phyloP scores from a whole-genome alignment of 2,329 filamentous ascomycete species.

The Cladorrhinum sp. region DNA sequence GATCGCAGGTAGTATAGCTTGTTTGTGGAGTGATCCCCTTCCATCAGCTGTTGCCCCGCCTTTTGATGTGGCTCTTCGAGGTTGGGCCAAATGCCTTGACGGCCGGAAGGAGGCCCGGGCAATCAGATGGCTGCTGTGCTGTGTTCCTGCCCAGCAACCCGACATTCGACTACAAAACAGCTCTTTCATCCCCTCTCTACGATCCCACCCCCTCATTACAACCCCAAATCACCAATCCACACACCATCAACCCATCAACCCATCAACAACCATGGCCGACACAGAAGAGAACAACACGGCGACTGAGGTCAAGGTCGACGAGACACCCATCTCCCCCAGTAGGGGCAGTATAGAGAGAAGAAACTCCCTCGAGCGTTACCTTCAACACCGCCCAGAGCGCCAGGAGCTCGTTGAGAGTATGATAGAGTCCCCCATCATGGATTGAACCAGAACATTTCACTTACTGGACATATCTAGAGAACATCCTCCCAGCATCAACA shows the following conservation, averaged over 20 bases:
- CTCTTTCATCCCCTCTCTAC: background rate
- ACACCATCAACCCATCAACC: background rate
- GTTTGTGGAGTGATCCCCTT: slow-evolving; percentile 11
- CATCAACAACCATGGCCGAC: slow-evolving; percentile 19
- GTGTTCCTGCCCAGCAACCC: slow-evolving; percentile 9
- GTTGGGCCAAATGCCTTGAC: background rate
- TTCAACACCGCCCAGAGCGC: slow-evolving; percentile 70
- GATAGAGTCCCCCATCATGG: slow-evolving; percentile 29
- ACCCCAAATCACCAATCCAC: too few relatives aligned
- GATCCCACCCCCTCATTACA: background rate
- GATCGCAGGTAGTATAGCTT: slow-evolving; percentile 10
- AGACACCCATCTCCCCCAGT: slow-evolving; percentile 56
- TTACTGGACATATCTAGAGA: slow-evolving; percentile 50
- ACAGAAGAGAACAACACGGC: slow-evolving; percentile 11
- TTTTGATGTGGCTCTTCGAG: background rate
- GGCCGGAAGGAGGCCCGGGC: background rate
- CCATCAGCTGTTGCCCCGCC: slow-evolving; percentile 16
- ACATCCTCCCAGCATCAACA: slow-evolving; percentile 77
- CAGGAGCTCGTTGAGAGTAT: slow-evolving; percentile 76
- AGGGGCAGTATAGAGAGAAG: slow-evolving; percentile 51
- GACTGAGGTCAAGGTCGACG: slow-evolving; percentile 43
- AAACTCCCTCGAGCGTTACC: slow-evolving; percentile 70
- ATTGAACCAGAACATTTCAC: slow-evolving; percentile 2
- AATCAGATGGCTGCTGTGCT: background rate
- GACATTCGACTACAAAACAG: slow-evolving; percentile 7